phyloP scores from a whole-genome alignment of 1,284 basidiomycete genomes.

The Ustilago lituana region DNA sequence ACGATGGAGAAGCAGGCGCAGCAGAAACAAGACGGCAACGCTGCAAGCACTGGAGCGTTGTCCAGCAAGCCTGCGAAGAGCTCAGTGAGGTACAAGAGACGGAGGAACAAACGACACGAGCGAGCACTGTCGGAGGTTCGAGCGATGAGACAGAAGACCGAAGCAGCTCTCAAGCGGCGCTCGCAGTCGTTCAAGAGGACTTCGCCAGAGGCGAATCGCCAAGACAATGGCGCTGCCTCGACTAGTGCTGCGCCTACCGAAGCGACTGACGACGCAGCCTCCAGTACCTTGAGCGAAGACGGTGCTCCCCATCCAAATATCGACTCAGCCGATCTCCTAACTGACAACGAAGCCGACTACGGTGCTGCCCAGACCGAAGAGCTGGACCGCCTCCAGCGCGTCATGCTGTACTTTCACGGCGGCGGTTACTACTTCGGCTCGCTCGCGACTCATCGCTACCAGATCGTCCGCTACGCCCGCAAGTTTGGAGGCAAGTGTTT shows the following conservation, averaged over 20 bases:
- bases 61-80: constrained; percentile 1
- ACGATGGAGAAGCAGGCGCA: constrained; percentile 52
- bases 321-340: constrained; percentile 48
- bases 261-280: constrained; percentile 5
- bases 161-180: constrained; percentile 20
- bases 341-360: constrained; percentile 14
- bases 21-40: background rate
- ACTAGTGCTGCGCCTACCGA: background rate
- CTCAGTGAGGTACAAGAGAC: background rate
- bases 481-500: constrained; percentile 69
- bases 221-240: background rate
- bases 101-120: constrained; percentile 36
- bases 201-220: constrained; percentile 1
- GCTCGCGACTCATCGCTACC: constrained; percentile 70
- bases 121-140: constrained; percentile 33
- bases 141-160: constrained; percentile 33
- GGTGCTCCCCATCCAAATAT: constrained; percentile 18
- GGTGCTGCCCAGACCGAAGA: constrained; percentile 47
- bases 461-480: constrained; percentile 68
- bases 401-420: constrained; percentile 65
- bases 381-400: constrained; percentile 56
- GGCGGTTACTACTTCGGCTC: constrained; percentile 71
- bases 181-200: constrained; percentile 23
- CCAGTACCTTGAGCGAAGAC: constrained; percentile 1
- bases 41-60: too few relatives aligned